Evolutionary conservation across 1,284 basidiomycete species (phyloP).

Genomic region (Malassezia japonica): DNA sequence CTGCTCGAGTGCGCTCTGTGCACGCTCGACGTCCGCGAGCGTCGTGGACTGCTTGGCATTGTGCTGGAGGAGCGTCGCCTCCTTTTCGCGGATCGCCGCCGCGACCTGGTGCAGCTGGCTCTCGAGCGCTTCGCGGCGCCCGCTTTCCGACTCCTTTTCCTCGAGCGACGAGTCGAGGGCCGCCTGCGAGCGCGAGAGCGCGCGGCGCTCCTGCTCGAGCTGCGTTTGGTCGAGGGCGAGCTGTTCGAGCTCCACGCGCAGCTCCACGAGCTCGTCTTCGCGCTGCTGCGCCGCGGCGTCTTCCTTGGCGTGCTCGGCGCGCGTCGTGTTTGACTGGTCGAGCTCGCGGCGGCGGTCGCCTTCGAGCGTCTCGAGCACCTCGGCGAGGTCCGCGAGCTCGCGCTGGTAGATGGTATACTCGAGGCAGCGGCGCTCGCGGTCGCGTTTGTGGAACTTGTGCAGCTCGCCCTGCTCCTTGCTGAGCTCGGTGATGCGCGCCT

Average conservation of each 20-base stretch:
- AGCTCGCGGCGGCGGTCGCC: constrained; percentile 63
- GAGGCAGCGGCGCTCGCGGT: constrained; percentile 83
- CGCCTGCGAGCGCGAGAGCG: constrained; percentile 56
- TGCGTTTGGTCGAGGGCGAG: constrained; percentile 62
- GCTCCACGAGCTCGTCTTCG: constrained; percentile 64
- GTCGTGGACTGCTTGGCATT: constrained; percentile 60
- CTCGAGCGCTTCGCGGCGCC: constrained; percentile 51
- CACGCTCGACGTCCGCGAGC: constrained; percentile 50
- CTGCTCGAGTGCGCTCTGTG: constrained; percentile 26
- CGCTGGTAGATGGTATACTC: constrained; percentile 89
- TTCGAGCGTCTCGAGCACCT: constrained; percentile 65
- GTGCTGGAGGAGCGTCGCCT: constrained; percentile 58
- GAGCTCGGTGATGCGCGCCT: constrained; percentile 75
- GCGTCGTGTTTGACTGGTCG: constrained; percentile 66
- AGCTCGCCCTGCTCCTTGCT: constrained; percentile 96
- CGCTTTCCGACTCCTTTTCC: constrained; percentile 55
- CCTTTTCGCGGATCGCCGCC: constrained; percentile 58
- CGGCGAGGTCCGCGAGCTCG: constrained; percentile 77
- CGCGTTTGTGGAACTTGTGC: constrained; percentile 89
- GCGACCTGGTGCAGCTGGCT: constrained; percentile 60
- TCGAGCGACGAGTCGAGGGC: constrained; percentile 65
- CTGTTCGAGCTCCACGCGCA: constrained; percentile 63
- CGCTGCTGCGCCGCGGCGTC: constrained; percentile 64
- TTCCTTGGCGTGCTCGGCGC: constrained; percentile 69
- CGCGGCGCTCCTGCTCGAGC: constrained; percentile 60